phyloP scores from a whole-genome alignment of 2,329 filamentous ascomycete species.

The Ophidiomyces ophidiicola region DNA sequence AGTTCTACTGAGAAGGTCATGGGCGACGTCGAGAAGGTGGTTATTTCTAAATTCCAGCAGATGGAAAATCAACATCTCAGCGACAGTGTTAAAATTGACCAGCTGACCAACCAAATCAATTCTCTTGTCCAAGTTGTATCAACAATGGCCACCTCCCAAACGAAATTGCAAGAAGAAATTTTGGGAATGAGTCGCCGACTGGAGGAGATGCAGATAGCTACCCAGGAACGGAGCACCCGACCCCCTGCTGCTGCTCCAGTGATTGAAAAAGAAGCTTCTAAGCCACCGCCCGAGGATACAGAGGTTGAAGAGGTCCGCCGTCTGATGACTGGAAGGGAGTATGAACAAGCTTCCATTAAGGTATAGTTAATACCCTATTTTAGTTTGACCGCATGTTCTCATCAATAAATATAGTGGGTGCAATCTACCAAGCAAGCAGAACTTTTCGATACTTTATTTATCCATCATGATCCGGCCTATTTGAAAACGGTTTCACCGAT shows the following conservation, averaged over 20 bases:
- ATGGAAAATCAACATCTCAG: slow-evolving; percentile 41
- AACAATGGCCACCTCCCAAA: slow-evolving; percentile 33
- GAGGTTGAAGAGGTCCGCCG: slow-evolving; percentile 33
- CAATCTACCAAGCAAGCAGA: slow-evolving; percentile 47
- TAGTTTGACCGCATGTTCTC: neutral
- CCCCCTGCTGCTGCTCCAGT: slow-evolving; percentile 13
- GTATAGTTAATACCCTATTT: slow-evolving; percentile 20
- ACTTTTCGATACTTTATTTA: slow-evolving; percentile 52
- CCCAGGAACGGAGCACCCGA: slow-evolving; percentile 11
- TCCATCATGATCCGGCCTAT: slow-evolving; percentile 45
- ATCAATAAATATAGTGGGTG: slow-evolving; percentile 40
- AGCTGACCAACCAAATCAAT: slow-evolving; percentile 45
- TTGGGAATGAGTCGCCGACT: slow-evolving; percentile 26
- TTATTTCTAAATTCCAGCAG: slow-evolving; percentile 41
- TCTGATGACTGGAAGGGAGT: slow-evolving; percentile 30
- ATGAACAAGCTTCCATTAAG: slow-evolving; percentile 37
- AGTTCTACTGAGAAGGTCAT: slow-evolving; percentile 57
- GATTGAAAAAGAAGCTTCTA: slow-evolving; percentile 8
- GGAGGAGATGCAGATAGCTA: slow-evolving; percentile 15
- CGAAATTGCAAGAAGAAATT: slow-evolving; percentile 32
- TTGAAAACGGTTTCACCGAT: slow-evolving; percentile 45
- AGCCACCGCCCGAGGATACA: slow-evolving; percentile 24
- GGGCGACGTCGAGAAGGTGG: slow-evolving; percentile 53
- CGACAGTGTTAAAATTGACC: slow-evolving; percentile 48
- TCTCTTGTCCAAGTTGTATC: slow-evolving; percentile 42